A percentile compares a stretch with the other conserved stretches of the same genome.
Conservation (phyloP, 140 eudicot genomes). For the Erigeron philadelphicus region DNA sequence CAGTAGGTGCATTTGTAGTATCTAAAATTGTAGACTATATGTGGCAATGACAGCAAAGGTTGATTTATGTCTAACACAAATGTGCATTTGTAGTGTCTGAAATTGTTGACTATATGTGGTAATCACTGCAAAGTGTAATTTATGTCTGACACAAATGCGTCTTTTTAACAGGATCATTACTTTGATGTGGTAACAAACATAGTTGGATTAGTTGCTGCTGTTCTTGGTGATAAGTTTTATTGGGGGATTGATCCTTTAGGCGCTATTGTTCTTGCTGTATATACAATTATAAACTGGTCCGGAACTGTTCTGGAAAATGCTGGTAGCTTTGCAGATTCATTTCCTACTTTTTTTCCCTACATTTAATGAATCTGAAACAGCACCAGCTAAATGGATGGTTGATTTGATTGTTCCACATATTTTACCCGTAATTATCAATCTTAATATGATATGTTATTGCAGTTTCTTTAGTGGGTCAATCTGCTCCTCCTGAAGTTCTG, state of each 20-base stretch:
- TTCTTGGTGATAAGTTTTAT: conserved; percentile 71
- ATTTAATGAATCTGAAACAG: no score
- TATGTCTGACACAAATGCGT: conserved; percentile 12
- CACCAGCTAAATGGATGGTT: no score
- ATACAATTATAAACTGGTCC: conserved; percentile 86
- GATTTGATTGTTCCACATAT: neutral
- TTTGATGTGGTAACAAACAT: conserved; percentile 89
- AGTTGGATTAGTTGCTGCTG: conserved; percentile 85
- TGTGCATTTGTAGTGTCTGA: neutral
- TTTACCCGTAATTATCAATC: neutral
- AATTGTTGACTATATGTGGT: neutral
- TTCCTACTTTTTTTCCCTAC: no score
- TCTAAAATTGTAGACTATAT: neutral
- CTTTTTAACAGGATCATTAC: conserved; percentile 69
- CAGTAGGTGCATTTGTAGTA: neutral
- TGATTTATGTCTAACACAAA: conserved; percentile 12
- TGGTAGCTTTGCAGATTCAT: conserved; percentile 35
- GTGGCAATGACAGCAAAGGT: neutral
- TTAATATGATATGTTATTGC: conserved; percentile 23
- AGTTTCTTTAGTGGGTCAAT: conserved; percentile 85
- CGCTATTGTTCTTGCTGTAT: conserved; percentile 76
- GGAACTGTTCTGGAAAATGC: conserved; percentile 92
- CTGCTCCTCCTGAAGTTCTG: conserved; percentile 93
- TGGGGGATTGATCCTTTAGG: conserved; percentile 98
- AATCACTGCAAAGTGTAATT: neutral